Percentiles rank a stretch among this genome's conserved stretches.
Evolutionary conservation across 176 grass and related monocot species (phyloP).

Genomic region (Triticum turgidum): DNA sequence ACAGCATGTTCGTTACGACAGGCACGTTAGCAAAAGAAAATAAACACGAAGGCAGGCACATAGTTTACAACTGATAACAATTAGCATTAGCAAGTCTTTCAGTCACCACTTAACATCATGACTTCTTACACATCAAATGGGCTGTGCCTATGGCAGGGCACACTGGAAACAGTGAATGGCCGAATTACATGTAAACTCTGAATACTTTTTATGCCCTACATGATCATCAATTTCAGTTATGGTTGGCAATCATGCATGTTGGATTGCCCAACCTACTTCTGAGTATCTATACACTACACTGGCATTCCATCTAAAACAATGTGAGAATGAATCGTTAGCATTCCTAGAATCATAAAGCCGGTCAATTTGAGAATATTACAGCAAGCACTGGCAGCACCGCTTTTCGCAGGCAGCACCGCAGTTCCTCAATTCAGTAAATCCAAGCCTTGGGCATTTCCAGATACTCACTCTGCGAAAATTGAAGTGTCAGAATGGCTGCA

Average conservation of each 20-base stretch:
- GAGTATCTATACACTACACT: slow-evolving; percentile 42
- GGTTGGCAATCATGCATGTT: slow-evolving; percentile 21
- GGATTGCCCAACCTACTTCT: slow-evolving; percentile 29
- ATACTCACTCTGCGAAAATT: slow-evolving; percentile 16
- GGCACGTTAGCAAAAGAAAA: not conserved
- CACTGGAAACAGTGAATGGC: not conserved
- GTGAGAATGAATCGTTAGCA: slow-evolving; percentile 41
- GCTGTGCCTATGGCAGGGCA: not conserved
- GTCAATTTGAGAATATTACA: not conserved
- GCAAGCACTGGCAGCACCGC: slow-evolving; percentile 2
- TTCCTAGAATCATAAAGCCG: slow-evolving; percentile 17
- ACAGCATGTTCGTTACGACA: not conserved
- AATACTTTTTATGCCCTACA: slow-evolving; percentile 23
- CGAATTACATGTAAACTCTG: slow-evolving; percentile 22
- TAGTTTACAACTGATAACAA: not conserved
- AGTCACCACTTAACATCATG: not conserved
- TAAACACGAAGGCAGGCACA: not conserved
- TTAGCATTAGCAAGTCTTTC: not conserved
- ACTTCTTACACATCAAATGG: not conserved
- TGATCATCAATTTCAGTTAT: not conserved
- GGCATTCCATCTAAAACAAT: slow-evolving; percentile 41
- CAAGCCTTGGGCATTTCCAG: slow-evolving; percentile 15
- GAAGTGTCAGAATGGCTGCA: not conserved
- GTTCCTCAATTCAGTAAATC: slow-evolving; percentile 1
- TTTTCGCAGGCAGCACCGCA: no score